Percentiles rank a stretch among this genome's conserved stretches.
Evolutionary conservation across 2,329 filamentous ascomycete species (phyloP).

Genomic region (Neoarthrinium moseri): DNA sequence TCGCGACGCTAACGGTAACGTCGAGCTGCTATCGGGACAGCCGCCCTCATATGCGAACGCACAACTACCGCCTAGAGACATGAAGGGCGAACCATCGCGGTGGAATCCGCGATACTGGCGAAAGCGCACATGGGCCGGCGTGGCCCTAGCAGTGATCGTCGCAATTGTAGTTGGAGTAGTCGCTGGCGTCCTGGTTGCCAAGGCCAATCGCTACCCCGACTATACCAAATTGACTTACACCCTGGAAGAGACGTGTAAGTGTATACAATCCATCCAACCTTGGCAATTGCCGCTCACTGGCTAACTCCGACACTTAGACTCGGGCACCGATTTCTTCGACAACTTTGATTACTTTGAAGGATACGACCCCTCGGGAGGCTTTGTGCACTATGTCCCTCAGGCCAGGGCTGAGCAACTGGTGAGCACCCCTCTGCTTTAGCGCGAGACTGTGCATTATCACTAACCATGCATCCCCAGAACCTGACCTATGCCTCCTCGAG

Average conservation of each 20-base stretch:
- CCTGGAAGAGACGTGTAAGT: conserved; percentile 48
- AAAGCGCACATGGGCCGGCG: conserved; percentile 46
- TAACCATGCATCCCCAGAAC: conserved; percentile 42
- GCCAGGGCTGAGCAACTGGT: conserved; percentile 41
- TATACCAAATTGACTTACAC: conserved; percentile 47
- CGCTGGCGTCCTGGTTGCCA: conserved; percentile 42
- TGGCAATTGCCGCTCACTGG: not conserved
- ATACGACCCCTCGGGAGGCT: conserved; percentile 49
- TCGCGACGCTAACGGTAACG: conserved; percentile 7
- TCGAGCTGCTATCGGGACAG: conserved; percentile 5
- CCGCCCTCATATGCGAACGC: conserved; percentile 8
- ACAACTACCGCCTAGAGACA: conserved; percentile 14
- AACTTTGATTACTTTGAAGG: conserved; percentile 52
- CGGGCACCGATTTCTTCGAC: conserved; percentile 51
- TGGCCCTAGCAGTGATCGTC: conserved; percentile 35
- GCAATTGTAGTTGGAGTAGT: conserved; percentile 48
- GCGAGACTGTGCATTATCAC: too few relatives aligned
- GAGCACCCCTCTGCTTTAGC: conserved; percentile 23
- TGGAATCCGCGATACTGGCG: conserved; percentile 49
- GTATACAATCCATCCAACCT: not conserved
- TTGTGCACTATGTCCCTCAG: conserved; percentile 52
- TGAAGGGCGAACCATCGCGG: conserved; percentile 23
- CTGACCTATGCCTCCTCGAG: conserved; percentile 57
- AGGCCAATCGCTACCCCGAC: conserved; percentile 42
- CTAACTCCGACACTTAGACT: conserved; percentile 34